Percentiles rank a stretch among this genome's conserved stretches.
Conservation (phyloP, 306 rosid genomes). For the barrel medic (Medicago truncatula) region DNA sequence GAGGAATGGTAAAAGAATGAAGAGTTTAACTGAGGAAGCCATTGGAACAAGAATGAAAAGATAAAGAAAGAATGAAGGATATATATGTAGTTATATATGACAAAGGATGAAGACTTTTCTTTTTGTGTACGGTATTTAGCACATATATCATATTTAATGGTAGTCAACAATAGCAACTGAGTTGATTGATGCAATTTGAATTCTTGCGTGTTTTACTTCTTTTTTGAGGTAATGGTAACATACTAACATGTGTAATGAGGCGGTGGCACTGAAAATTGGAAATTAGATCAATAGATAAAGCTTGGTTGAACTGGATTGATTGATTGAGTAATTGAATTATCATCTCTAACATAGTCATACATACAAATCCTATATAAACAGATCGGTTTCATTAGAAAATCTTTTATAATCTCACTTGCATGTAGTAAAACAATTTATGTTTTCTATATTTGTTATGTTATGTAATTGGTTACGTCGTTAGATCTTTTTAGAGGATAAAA, state of each 20-base stretch:
- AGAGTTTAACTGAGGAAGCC: slow-evolving; percentile 38
- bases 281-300: not conserved
- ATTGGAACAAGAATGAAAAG: slow-evolving; percentile 37
- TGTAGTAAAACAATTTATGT: no score
- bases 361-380: no score
- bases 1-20: slow-evolving; percentile 35
- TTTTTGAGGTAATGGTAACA: no score
- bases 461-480: no score
- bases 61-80: not conserved
- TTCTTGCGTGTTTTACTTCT: no score
- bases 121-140: not conserved
- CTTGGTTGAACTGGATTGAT: not conserved
- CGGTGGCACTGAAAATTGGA: slow-evolving; percentile 12
- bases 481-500: no score
- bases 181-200: no score
- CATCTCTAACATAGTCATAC: no score
- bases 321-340: not conserved
- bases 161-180: not conserved
- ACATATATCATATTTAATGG: not conserved
- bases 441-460: no score
- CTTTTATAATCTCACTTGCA: no score
- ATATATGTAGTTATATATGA: slow-evolving; percentile 23
- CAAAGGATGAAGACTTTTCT: not conserved
- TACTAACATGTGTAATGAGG: no score
- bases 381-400: no score